phyloP scores from a whole-genome alignment of 2,329 filamentous ascomycete species.

The Pseudocercospora macadamiae region DNA sequence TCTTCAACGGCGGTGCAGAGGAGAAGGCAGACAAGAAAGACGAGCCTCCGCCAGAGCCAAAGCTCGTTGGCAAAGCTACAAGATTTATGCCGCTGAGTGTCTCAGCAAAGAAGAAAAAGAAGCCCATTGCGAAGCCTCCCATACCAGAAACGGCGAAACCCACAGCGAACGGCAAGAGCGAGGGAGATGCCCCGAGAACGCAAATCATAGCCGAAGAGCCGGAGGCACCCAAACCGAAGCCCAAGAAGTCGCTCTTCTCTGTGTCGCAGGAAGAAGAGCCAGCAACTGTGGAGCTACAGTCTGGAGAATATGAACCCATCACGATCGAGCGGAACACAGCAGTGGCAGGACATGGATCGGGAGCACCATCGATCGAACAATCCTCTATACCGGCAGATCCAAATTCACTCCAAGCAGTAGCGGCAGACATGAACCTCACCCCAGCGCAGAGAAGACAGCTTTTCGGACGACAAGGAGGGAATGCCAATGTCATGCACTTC shows the following conservation, averaged over 20 bases:
- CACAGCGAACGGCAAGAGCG: conserved; percentile 7
- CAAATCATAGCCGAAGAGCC: conserved; percentile 3
- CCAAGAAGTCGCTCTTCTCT: conserved; percentile 72
- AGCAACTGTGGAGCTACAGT: not conserved
- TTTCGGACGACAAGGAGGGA: conserved; percentile 66
- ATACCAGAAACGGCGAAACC: conserved; percentile 6
- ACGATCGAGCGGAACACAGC: conserved; percentile 25
- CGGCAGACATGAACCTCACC: conserved; percentile 77
- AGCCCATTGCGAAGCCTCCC: conserved; percentile 45
- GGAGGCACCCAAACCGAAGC: conserved; percentile 46
- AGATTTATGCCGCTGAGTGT: conserved; percentile 92
- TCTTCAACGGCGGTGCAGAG: not conserved
- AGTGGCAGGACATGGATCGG: conserved; percentile 4
- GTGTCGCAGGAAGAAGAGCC: conserved; percentile 50
- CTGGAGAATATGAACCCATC: conserved; percentile 42
- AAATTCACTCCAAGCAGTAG: conserved; percentile 70
- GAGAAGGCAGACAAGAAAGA: conserved; percentile 50
- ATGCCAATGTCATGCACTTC: conserved; percentile 73
- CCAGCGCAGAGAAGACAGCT: conserved; percentile 77
- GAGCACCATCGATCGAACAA: conserved; percentile 12
- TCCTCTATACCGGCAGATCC: conserved; percentile 21
- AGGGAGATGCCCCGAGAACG: not conserved
- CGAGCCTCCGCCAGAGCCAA: conserved; percentile 56
- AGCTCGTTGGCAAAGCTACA: conserved; percentile 75
- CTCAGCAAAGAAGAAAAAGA: conserved; percentile 72